Evolutionary conservation across 257 asterid species (phyloP), one percentile per base, ranked within the genome.

Genomic region (Solanum okadae): DNA sequence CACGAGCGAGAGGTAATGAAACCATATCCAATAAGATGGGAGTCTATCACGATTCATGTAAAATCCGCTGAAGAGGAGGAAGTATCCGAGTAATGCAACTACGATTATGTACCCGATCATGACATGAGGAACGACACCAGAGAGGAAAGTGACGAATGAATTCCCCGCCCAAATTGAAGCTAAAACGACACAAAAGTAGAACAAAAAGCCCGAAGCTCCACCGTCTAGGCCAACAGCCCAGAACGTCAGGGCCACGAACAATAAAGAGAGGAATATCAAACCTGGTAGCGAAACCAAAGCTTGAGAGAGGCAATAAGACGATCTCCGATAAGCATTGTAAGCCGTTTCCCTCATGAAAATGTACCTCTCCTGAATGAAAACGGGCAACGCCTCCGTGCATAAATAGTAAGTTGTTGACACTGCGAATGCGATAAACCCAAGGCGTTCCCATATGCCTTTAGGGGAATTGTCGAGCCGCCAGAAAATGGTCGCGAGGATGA

Each of bases 11-110:
- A 91, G 27, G 23, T 91, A 91, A 79, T 92, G 94, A 77, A 92
- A 91, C 94, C 93, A 92, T n/a, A 90, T 83, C 93, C 93, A 91
- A 29, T 91, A 92, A 1, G 79, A 37, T 3, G 93, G 94, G n/a
- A 92, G 91, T 40, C 92, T 27, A 38, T 91, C 90, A 2, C 91
- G 89, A 16, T 52, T 83, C 12, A 90, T 46, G 90, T 81, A 91
- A 75, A 89, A 86, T 4, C 94, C 94, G 3, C 94, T 89, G 84
- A 91, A 88, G 27, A 92, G 92, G 7, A 91, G 87, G 71, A 42
- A 92, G 10, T 90, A 91, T 0, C 91, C 89, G 1, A 92, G 56
- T 1, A 49, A 67, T 6, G 94, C 91, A 0, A 92, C 92, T 1
- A 89, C 90, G 1, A 92, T 29, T 3, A 85, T 33, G 77, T 87